These are phyloP conservation scores for Malassezia globosa DNA, from an alignment of 1,284 basidiomycete genomes.

Conservation along the genomic window DNA sequence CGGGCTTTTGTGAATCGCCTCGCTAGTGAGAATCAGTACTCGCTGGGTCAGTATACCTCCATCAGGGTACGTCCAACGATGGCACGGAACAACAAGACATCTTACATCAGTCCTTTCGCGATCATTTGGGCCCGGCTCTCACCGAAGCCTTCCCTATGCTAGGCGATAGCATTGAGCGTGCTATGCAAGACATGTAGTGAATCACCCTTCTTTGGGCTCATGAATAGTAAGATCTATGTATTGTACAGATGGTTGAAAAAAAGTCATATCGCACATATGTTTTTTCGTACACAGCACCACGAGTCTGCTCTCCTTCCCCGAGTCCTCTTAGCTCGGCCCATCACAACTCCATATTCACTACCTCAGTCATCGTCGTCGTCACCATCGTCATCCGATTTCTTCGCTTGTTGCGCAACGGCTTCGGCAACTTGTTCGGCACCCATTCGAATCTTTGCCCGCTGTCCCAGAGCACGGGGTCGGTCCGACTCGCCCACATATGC, in stretches of 20 bases:
- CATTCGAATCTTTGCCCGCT: slow-evolving; percentile 15
- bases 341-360: slow-evolving; percentile 2
- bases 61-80: slow-evolving; percentile 12
- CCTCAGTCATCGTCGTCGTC: slow-evolving; percentile 8
- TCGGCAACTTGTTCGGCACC: slow-evolving; percentile 13
- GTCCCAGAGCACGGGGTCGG: slow-evolving; percentile 3
- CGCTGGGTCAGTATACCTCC: slow-evolving; percentile 31
- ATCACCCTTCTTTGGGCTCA: no score
- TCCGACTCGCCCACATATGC: slow-evolving; percentile 14
- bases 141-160: slow-evolving; percentile 12
- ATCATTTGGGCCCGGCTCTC: slow-evolving; percentile 9
- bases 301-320: no score
- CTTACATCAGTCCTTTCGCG: slow-evolving; percentile 13
- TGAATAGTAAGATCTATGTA: no score
- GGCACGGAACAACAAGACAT: background rate
- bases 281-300: background rate
- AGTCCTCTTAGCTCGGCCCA: no score
- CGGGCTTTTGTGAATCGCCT: slow-evolving; percentile 36
- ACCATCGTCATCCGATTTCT: background rate
- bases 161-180: background rate
- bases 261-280: background rate
- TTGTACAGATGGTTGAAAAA: no score
- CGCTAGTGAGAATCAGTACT: slow-evolving; percentile 43
- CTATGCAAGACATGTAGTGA: no score
- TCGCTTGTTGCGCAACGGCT: slow-evolving; percentile 1